Conservation (phyloP, 306 rosid genomes). For the Elaeagnus macrophylla region DNA sequence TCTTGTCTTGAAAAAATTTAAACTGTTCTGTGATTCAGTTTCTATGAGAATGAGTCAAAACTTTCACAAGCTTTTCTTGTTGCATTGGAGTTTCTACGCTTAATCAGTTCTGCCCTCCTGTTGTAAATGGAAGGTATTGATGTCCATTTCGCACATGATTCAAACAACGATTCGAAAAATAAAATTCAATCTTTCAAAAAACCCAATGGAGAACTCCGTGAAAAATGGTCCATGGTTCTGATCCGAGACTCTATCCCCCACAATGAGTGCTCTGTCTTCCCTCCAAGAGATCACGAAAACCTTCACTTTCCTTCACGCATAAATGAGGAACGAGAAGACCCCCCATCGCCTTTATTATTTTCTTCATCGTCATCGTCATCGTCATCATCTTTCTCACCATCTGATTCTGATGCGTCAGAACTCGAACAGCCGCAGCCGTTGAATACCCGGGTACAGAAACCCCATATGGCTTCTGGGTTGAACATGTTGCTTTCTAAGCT, state of each 20-base stretch:
- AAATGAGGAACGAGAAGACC: conserved; percentile 1
- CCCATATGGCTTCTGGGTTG: conserved; percentile 24
- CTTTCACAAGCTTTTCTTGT: too few relatives aligned
- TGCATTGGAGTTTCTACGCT: too few relatives aligned
- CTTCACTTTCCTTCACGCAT: conserved; percentile 15
- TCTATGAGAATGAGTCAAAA: too few relatives aligned
- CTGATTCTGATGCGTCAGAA: conserved; percentile 36
- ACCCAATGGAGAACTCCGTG: too few relatives aligned
- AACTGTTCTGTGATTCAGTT: too few relatives aligned
- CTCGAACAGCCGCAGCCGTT: conserved; percentile 14
- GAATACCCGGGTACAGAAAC: conserved; percentile 21
- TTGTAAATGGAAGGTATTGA: too few relatives aligned
- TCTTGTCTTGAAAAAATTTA: too few relatives aligned
- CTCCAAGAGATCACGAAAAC: conserved; percentile 45
- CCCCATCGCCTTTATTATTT: conserved; percentile 7
- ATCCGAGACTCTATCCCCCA: conserved; percentile 23
- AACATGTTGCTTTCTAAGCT: conserved; percentile 37
- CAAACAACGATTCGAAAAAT: too few relatives aligned
- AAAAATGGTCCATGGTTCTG: conserved; percentile 29
- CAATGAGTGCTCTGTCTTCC: conserved; percentile 29
- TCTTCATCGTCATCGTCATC: conserved; percentile 5
- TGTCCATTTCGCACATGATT: too few relatives aligned
- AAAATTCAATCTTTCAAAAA: too few relatives aligned
- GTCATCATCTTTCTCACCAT: conserved; percentile 31
- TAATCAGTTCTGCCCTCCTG: too few relatives aligned